Conservation (phyloP, 2,329 filamentous ascomycete genomes). For the Samsoniella hepiali region DNA sequence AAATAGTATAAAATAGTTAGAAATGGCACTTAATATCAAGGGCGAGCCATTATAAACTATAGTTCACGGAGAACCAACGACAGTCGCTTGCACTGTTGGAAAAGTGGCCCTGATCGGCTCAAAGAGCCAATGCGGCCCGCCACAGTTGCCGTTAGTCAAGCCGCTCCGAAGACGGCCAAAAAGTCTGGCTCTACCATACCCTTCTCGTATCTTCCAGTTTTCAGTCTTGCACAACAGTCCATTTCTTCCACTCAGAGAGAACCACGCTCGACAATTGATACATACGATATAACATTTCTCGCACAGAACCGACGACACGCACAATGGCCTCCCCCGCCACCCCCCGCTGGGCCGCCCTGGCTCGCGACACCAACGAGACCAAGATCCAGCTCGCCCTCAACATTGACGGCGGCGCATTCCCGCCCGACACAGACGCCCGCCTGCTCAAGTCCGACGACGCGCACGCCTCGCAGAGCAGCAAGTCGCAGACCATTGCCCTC, state of each 20-base stretch:
- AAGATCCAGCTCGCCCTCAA: conserved; percentile 92
- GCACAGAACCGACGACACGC: not conserved
- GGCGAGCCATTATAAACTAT: too few species aligned
- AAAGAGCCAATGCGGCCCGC: not conserved
- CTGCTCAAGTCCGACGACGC: conserved; percentile 51
- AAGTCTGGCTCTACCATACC: not conserved
- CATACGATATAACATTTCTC: not conserved
- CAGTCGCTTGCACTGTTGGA: not conserved
- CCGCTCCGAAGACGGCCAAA: conserved; percentile 16
- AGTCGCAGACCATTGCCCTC: conserved; percentile 80
- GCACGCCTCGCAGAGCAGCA: conserved; percentile 82
- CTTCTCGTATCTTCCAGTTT: not conserved
- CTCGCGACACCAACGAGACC: conserved; percentile 95
- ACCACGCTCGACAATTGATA: not conserved
- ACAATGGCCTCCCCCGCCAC: conserved; percentile 8
- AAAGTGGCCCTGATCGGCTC: not conserved
- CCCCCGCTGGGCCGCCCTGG: conserved; percentile 69
- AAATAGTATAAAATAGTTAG: too few species aligned
- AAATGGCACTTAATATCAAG: too few species aligned
- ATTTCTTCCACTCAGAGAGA: not conserved
- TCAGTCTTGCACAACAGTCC: not conserved
- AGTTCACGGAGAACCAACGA: not conserved
- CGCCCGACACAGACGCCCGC: conserved; percentile 58
- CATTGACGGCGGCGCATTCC: conserved; percentile 82
- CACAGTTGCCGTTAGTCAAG: conserved; percentile 4